Evolutionary conservation across 2,329 filamentous ascomycete genomes (phyloP).

Genomic region (Botryotinia globosa): DNA sequence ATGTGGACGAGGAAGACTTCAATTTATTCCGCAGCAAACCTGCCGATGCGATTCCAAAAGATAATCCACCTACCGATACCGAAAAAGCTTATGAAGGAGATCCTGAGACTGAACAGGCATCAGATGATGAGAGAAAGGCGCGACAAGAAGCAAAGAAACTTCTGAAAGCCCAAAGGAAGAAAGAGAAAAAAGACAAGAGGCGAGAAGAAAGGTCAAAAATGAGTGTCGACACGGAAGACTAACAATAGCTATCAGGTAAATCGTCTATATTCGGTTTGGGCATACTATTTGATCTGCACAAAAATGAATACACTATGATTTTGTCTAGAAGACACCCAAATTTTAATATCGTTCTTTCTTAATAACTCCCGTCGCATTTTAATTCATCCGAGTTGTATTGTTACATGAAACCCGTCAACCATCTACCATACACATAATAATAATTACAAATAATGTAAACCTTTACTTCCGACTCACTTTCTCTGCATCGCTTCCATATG

Average conservation of each 20-base stretch:
- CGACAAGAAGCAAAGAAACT: constrained; percentile 16
- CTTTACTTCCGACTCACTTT: constrained; percentile 17
- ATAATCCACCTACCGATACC: neutral
- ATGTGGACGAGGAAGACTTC: constrained; percentile 15
- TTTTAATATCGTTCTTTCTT: neutral
- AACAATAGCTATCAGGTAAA: neutral
- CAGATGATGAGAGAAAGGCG: constrained; percentile 8
- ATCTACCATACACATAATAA: constrained; percentile 1
- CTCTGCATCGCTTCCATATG: constrained; percentile 16
- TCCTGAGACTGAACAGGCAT: constrained; percentile 3
- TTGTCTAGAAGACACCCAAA: neutral
- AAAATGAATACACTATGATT: neutral
- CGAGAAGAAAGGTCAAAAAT: constrained; percentile 17
- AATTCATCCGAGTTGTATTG: neutral
- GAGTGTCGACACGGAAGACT: constrained; percentile 9
- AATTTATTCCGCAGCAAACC: constrained; percentile 20
- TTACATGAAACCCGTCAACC: neutral
- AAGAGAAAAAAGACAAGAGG: constrained; percentile 17
- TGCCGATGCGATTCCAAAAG: constrained; percentile 1
- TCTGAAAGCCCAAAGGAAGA: constrained; percentile 16
- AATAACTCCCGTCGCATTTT: neutral
- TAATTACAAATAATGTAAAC: neutral
- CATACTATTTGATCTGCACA: neutral
- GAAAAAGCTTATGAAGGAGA: constrained; percentile 20
- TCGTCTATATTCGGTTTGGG: neutral